Evolutionary conservation across 192 early-diverging fungal species (phyloP), one percentile per base, ranked within the genome.

Genomic region (Backusella australiensis): DNA sequence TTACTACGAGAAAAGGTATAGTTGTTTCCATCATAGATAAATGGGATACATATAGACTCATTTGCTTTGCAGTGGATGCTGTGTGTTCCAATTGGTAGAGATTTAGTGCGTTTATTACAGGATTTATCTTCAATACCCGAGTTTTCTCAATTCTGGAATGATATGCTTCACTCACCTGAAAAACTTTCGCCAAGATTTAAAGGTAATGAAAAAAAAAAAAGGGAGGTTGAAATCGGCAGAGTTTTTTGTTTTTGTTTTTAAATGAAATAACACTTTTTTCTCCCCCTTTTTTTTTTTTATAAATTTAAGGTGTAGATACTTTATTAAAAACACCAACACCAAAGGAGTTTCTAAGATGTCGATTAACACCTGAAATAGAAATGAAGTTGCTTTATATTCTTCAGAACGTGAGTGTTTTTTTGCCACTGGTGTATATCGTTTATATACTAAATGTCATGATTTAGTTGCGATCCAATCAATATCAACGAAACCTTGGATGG

Each of bases 311-410:
- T 17, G 75, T 93, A 21, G 83, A 86, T 34, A 82, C 85, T 59
- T 74, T 94, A 41, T 72, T 91, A 75, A 85, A 86, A 1, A 81
- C 83, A 19, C 88, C 91, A 6, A 92, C 93, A 26, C 89, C 86
- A 8, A 86, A 87, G 4, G 82, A 87, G 32, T 90, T 89, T 42
- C 67, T 94, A 63, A 83, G 84, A 15, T 87, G 78, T 75, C 81
- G 91, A 44, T 74, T 94, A 4, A 89, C 92, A 0, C 85, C 85
- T 63, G 90, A 91, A 26, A 92, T 94, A 89, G 93, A 94, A 74
- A 53, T 78, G 3, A 85, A 90, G 63, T 72, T 94, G 29, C 68
- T 90, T 34, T 89, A 86, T 66, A 93, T 94, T 29, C 81, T 94
- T 38, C 86, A 92, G 69, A 75, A 83, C 44, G 87, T 91, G 76